phyloP scores from a whole-genome alignment of 306 rosid genomes.

The Cicer judaicum region DNA sequence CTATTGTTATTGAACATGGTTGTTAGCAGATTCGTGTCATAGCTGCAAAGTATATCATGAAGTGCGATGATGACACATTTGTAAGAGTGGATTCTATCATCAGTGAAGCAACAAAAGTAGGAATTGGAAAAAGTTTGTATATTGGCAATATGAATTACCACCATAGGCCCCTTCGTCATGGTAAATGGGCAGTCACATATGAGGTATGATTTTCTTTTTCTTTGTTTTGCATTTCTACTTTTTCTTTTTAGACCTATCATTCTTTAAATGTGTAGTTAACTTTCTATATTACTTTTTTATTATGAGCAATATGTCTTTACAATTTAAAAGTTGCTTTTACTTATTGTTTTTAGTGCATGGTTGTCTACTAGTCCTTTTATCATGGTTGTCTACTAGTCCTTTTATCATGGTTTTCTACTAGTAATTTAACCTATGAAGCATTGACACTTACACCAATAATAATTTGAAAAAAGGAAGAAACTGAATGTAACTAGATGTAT shows the following conservation, averaged over 20 bases:
- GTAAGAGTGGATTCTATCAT: constrained; percentile 82
- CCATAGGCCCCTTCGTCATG: constrained; percentile 58
- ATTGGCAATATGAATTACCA: constrained; percentile 91
- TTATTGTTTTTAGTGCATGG: too few species aligned
- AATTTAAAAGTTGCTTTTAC: too few species aligned
- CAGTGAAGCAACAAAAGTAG: constrained; percentile 61
- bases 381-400: too few species aligned
- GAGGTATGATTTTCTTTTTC: constrained; percentile 59
- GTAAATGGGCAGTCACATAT: constrained; percentile 98
- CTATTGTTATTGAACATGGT: constrained; percentile 24
- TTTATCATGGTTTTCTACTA: too few species aligned
- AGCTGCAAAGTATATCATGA: constrained; percentile 83
- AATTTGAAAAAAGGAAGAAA: too few species aligned
- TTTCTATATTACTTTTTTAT: too few species aligned
- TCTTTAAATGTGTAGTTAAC: too few species aligned
- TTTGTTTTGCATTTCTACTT: constrained; percentile 6
- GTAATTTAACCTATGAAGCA: too few species aligned
- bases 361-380: too few species aligned
- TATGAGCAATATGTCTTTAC: too few species aligned
- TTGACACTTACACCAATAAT: too few species aligned
- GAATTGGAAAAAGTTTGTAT: constrained; percentile 64
- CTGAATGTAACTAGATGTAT: too few species aligned
- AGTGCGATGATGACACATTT: constrained; percentile 96
- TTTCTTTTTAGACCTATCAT: background rate
- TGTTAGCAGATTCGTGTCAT: constrained; percentile 62